These are phyloP conservation scores for Bipolaris cookei DNA, from an alignment of 2,329 filamentous ascomycete genomes.

Conservation along the genomic window DNA sequence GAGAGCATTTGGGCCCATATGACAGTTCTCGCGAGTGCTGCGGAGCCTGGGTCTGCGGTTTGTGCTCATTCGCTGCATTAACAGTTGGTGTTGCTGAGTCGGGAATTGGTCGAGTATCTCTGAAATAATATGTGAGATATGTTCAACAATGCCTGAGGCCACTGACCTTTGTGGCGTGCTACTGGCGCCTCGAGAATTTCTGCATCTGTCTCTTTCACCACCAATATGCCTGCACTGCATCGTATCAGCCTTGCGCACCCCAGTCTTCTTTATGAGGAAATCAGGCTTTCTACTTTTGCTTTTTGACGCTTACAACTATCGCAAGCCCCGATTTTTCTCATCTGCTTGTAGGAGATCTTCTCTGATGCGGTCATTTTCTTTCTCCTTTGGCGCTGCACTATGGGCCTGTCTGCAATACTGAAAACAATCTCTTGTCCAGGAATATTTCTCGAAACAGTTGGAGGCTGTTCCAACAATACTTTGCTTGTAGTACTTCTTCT, in stretches of 20 bases:
- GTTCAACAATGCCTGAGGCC: background rate
- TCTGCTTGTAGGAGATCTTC: slow-evolving; percentile 33
- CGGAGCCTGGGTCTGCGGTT: background rate
- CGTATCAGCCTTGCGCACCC: background rate
- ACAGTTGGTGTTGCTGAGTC: background rate
- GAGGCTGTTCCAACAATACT: background rate
- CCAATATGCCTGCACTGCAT: slow-evolving; percentile 6
- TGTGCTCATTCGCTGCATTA: background rate
- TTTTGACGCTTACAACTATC: slow-evolving; percentile 34
- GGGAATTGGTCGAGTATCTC: background rate
- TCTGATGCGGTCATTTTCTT: slow-evolving; percentile 38
- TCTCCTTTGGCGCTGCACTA: slow-evolving; percentile 32
- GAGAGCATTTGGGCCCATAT: background rate
- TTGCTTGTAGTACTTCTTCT: background rate
- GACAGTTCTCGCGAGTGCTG: background rate
- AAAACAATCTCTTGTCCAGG: slow-evolving; percentile 34
- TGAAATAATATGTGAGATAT: background rate
- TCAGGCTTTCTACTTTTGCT: slow-evolving; percentile 28
- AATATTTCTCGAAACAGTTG: slow-evolving; percentile 5
- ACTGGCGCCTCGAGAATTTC: background rate
- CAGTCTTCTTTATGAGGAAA: background rate
- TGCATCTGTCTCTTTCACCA: background rate
- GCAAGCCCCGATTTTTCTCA: slow-evolving; percentile 38
- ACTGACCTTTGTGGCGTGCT: slow-evolving; percentile 8
- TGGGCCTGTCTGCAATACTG: slow-evolving; percentile 27